phyloP scores from a whole-genome alignment of 306 rosid species.

The Nissolia schottii region DNA sequence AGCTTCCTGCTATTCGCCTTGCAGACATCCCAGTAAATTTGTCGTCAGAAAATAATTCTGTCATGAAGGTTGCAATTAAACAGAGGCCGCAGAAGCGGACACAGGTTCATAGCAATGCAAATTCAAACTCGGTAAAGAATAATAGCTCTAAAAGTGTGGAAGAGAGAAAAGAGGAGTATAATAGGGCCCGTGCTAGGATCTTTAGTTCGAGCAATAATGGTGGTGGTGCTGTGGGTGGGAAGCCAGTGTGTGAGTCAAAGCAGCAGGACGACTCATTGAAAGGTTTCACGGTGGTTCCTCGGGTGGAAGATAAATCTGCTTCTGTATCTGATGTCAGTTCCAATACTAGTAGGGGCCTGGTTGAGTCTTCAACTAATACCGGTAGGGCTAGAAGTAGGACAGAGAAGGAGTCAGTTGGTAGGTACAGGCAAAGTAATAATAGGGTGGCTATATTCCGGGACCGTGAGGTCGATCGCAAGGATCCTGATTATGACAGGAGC shows the following conservation, averaged over 20 bases:
- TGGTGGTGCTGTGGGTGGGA: slow-evolving; percentile 45
- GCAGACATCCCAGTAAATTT: slow-evolving; percentile 83
- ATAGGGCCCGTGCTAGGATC: slow-evolving; percentile 94
- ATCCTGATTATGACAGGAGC: slow-evolving; percentile 92
- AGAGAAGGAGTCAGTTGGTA: slow-evolving; percentile 75
- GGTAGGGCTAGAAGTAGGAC: slow-evolving; percentile 76
- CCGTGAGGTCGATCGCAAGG: slow-evolving; percentile 86
- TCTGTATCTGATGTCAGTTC: slow-evolving; percentile 55
- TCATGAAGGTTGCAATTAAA: slow-evolving; percentile 84
- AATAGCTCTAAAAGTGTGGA: slow-evolving; percentile 81
- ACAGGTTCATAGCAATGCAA: slow-evolving; percentile 29
- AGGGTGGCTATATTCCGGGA: slow-evolving; percentile 96
- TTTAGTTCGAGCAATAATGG: slow-evolving; percentile 56
- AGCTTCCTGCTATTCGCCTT: slow-evolving; percentile 71
- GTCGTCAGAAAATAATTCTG: slow-evolving; percentile 54
- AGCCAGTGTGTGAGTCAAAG: slow-evolving; percentile 59
- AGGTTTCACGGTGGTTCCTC: slow-evolving; percentile 45
- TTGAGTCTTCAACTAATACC: slow-evolving; percentile 57
- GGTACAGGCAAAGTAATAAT: slow-evolving; percentile 69
- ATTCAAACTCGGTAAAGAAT: slow-evolving; percentile 49
- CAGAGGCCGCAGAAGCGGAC: slow-evolving; percentile 83
- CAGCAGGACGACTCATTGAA: slow-evolving; percentile 54
- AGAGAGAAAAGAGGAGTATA: slow-evolving; percentile 97
- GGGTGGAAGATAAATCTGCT: slow-evolving; percentile 59
- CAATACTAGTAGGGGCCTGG: slow-evolving; percentile 46